These are phyloP conservation scores for Ophiostoma ulmi DNA, from an alignment of 2,329 filamentous ascomycete genomes.

Conservation along the genomic window DNA sequence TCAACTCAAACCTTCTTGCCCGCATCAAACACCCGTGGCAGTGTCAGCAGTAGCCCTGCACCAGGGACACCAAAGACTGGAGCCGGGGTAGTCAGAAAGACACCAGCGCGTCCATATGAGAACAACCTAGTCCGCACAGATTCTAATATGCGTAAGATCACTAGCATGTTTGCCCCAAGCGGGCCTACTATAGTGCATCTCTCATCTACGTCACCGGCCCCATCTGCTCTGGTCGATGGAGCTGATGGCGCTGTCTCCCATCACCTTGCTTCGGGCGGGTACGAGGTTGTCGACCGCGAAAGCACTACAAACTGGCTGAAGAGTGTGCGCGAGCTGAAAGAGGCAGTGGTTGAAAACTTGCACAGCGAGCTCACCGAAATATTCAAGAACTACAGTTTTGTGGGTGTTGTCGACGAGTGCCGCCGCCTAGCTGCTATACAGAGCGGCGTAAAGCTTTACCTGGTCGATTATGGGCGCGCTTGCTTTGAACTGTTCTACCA, in stretches of 20 bases:
- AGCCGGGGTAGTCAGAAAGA: constrained; percentile 32
- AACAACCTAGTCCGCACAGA: constrained; percentile 91
- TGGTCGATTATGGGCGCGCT: constrained; percentile 86
- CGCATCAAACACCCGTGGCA: not conserved
- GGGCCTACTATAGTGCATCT: constrained; percentile 28
- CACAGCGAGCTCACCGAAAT: constrained; percentile 83
- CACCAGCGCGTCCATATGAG: constrained; percentile 60
- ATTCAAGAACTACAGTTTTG: constrained; percentile 83
- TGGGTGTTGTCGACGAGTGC: constrained; percentile 83
- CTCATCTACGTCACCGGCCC: constrained; percentile 12
- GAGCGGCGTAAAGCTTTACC: constrained; percentile 82
- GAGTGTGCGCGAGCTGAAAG: constrained; percentile 80
- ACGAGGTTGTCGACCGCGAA: constrained; percentile 66
- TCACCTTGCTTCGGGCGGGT: constrained; percentile 47
- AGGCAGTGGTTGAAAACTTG: constrained; percentile 72
- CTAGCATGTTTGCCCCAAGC: constrained; percentile 77
- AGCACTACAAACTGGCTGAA: constrained; percentile 66
- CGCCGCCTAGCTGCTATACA: constrained; percentile 89
- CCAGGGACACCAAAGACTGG: constrained; percentile 30
- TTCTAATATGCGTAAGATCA: constrained; percentile 85
- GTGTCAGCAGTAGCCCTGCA: constrained; percentile 30
- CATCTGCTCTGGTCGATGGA: not conserved
- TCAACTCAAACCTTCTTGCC: constrained; percentile 81
- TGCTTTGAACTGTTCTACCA: constrained; percentile 94
- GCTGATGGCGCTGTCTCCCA: not conserved